A percentile compares a stretch with the other conserved stretches of the same genome.
Evolutionary conservation across 2,329 filamentous ascomycete species (phyloP).

Genomic region (Neonectria ditissima): DNA sequence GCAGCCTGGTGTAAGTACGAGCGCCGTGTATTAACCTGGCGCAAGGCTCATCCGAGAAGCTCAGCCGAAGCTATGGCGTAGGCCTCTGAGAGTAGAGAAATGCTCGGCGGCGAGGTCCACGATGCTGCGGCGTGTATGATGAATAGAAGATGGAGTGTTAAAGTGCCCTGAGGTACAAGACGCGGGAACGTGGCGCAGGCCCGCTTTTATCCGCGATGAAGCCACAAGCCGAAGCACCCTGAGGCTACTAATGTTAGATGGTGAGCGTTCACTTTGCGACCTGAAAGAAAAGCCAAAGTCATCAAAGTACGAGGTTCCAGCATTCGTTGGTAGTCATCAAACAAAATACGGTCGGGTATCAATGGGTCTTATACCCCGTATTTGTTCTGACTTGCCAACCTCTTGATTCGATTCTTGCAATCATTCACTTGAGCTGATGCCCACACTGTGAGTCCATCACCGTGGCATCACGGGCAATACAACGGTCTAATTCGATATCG

Average conservation of each 20-base stretch:
- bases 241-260: background rate
- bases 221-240: conserved; percentile 7
- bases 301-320: background rate
- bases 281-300: too few species aligned
- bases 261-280: background rate
- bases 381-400: background rate
- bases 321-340: background rate
- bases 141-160: background rate
- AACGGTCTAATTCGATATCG: background rate
- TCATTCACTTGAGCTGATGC: background rate
- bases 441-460: background rate
- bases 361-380: background rate
- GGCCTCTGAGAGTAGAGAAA: background rate
- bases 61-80: background rate
- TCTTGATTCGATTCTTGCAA: background rate
- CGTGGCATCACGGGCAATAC: background rate
- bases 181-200: conserved; percentile 17
- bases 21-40: background rate
- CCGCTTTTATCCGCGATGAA: conserved; percentile 27
- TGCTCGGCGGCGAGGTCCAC: background rate
- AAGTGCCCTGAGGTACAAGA: conserved; percentile 2
- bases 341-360: background rate
- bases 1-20: background rate
- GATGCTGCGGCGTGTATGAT: background rate
- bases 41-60: background rate